phyloP scores from a whole-genome alignment of 345 rosid genomes.

The Corchorus olitorius region DNA sequence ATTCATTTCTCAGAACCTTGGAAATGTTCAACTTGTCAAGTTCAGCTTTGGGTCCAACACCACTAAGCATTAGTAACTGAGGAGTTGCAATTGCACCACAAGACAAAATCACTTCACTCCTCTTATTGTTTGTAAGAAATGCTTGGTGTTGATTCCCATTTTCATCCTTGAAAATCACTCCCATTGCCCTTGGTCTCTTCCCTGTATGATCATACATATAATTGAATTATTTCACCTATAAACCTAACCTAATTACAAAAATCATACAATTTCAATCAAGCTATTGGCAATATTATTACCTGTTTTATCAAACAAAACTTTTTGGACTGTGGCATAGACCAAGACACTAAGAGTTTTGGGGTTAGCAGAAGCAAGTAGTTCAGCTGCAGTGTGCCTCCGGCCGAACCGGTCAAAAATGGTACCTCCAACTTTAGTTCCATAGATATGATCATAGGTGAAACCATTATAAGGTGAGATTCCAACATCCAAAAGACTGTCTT shows the following conservation, averaged over 20 bases:
- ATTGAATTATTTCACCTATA: no score
- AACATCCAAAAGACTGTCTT: conserved; percentile 75
- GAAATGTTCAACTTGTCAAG: conserved; percentile 68
- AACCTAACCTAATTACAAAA: not conserved
- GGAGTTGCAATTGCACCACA: conserved; percentile 93
- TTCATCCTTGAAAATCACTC: conserved; percentile 86
- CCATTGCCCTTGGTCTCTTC: conserved; percentile 67
- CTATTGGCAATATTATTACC: conserved; percentile 32
- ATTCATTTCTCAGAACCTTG: conserved; percentile 51
- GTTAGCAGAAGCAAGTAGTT: conserved; percentile 78
- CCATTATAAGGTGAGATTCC: conserved; percentile 94
- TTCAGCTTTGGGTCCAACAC: conserved; percentile 77
- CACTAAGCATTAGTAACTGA: conserved; percentile 85
- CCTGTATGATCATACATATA: no score
- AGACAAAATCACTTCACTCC: conserved; percentile 80
- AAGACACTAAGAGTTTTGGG: conserved; percentile 70
- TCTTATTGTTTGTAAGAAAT: conserved; percentile 42
- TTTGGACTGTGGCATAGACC: conserved; percentile 80
- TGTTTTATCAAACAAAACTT: conserved; percentile 63
- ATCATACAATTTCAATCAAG: not conserved
- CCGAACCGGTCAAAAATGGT: conserved; percentile 88
- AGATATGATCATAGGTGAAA: conserved; percentile 79
- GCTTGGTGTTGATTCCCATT: conserved; percentile 74
- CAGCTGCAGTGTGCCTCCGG: conserved; percentile 92
- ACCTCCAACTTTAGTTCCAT: conserved; percentile 96